These are phyloP conservation scores for Graphilbum sp. DNA, from an alignment of 2,329 filamentous ascomycete genomes.

Conservation along the genomic window DNA sequence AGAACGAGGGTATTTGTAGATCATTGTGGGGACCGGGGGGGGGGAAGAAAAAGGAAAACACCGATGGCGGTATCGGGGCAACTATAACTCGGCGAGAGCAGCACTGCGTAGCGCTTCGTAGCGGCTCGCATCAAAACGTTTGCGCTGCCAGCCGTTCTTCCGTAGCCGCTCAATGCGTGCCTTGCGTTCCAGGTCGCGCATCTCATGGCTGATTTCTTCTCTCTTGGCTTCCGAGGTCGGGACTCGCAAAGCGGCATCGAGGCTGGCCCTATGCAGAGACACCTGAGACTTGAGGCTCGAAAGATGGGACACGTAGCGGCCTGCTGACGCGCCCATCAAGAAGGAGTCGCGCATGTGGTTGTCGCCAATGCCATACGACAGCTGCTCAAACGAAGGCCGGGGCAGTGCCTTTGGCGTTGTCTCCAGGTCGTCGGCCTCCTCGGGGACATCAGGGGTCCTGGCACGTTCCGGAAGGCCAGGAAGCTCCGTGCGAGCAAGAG, in stretches of 20 bases:
- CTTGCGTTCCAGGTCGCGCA: constrained; percentile 24
- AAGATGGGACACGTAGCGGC: constrained; percentile 33
- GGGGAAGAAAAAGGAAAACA: neutral
- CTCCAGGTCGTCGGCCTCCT: neutral
- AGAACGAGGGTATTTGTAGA: neutral
- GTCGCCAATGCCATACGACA: constrained; percentile 6
- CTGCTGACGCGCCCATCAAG: constrained; percentile 25
- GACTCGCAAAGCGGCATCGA: constrained; percentile 23
- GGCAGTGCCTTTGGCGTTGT: neutral
- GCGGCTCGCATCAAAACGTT: constrained; percentile 34
- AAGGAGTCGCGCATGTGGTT: constrained; percentile 13
- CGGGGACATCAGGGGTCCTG: constrained; percentile 6
- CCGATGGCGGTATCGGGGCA: neutral
- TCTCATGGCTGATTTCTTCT: constrained; percentile 16
- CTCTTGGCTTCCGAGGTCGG: neutral
- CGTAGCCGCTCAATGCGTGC: constrained; percentile 38
- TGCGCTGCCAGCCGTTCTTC: constrained; percentile 36
- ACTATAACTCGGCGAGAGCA: constrained; percentile 31
- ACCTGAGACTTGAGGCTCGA: constrained; percentile 31
- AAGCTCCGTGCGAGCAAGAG: constrained; percentile 11
- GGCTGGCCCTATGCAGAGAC: constrained; percentile 26
- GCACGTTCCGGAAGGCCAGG: constrained; percentile 12
- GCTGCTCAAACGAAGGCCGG: neutral
- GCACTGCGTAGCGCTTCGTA: constrained; percentile 36
- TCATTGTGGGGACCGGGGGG: no score